Evolutionary conservation across 176 grass and related monocot genomes (phyloP), one percentile per base, ranked within the genome.

Genomic region (Carex pumila): DNA sequence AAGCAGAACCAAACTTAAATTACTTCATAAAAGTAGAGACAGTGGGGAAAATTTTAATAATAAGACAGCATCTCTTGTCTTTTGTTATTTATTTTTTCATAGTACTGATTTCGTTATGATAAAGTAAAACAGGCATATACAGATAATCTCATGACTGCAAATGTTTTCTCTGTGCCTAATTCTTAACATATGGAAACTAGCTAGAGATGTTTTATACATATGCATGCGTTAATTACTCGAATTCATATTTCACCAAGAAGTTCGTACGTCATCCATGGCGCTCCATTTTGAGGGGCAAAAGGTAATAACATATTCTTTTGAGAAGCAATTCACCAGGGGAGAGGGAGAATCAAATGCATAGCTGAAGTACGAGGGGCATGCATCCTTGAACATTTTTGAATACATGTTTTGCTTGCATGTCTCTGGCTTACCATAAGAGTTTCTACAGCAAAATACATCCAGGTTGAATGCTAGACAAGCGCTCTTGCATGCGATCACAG

Each of bases 401-500:
- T 98, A 98, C 55, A 87, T 79, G 85, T 69, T 98, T 78, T 29
- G 45, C 17, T 85, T 86, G 86, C 92, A 98, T 5, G 87, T 82
- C 50, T 81, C 91, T 10, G 95, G 87, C 30, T 85, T 98, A 7
- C 89, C 89, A 39, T 98, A 94, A 8, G 55, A 64, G 75, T 92
- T 92, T 81, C 95, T 71, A 87, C 91, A 93, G 82, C 92, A 98
- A 75, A 98, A 94, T 63, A 87, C 68, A 59, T 98, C 92, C 3
- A 88, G 64, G 9, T 80, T 81, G 89, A 93, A 98, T 12, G 91
- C 95, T 70, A 98, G 74, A 77, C 95, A 98, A 45, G 92, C 92
- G 82, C 92, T 98, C 92, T 85, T 90, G 92, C 95, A 98, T 55
- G 89, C 95, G 29, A 98, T 88, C 69, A 86, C 88, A 34, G 57